These are phyloP conservation scores for Lactarius sp. DNA, from an alignment of 768 basidiomycete genomes.

Conservation along the genomic window DNA sequence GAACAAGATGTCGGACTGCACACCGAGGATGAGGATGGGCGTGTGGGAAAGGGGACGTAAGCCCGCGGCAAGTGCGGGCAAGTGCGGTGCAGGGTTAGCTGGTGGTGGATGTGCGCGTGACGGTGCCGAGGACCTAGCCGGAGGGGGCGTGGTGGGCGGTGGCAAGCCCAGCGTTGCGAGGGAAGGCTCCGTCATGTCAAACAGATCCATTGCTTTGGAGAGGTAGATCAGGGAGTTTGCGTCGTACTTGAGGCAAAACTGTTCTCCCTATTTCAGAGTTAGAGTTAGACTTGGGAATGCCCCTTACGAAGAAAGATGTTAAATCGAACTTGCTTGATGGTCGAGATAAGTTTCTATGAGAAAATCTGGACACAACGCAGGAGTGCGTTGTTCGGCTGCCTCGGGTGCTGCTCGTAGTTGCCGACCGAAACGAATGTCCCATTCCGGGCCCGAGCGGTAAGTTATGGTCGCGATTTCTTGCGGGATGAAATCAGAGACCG, in stretches of 20 bases:
- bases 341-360: conserved; percentile 98
- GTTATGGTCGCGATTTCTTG: conserved; percentile 98
- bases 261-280: conserved; percentile 61
- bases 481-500: neutral
- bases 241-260: conserved; percentile 98
- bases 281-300: neutral
- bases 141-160: conserved; percentile 28
- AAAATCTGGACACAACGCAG: conserved; percentile 93
- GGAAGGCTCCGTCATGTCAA: conserved; percentile 84
- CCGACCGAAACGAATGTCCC: conserved; percentile 97
- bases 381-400: conserved; percentile 35
- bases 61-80: conserved; percentile 73
- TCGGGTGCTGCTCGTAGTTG: conserved; percentile 45
- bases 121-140: conserved; percentile 25
- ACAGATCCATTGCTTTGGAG: conserved; percentile 98
- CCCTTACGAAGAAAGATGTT: neutral
- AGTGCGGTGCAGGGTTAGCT: conserved; percentile 65
- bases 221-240: conserved; percentile 99
- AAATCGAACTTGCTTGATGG: conserved; percentile 51
- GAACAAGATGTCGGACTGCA: conserved; percentile 95
- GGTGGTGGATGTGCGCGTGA: conserved; percentile 72
- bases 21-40: conserved; percentile 84
- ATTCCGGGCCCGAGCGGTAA: conserved; percentile 97
- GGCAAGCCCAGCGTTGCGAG: conserved; percentile 62
- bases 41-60: conserved; percentile 68